These are phyloP conservation scores for Tillandsia leiboldiana DNA, from an alignment of 176 grass and related monocot genomes.

Conservation along the genomic window DNA sequence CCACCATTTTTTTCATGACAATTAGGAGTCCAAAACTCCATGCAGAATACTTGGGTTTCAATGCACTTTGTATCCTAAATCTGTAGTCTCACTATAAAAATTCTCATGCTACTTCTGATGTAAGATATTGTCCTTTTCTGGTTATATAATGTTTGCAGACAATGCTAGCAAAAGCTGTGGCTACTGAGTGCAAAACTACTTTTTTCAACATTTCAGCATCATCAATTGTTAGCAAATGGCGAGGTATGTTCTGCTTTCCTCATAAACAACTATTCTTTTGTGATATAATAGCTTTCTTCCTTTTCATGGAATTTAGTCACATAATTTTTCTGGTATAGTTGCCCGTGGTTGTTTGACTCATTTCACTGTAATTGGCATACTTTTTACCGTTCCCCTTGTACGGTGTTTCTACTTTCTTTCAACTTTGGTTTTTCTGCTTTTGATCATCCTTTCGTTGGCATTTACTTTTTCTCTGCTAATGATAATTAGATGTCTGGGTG, in stretches of 20 bases:
- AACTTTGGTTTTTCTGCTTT: neutral
- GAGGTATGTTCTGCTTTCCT: constrained; percentile 34
- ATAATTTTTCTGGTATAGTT: neutral
- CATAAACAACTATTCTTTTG: neutral
- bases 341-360: neutral
- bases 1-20: neutral
- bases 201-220: constrained; percentile 99
- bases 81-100: neutral
- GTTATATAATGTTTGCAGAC: constrained; percentile 36
- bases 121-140: neutral
- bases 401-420: neutral
- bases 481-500: neutral
- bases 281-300: neutral
- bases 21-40: neutral
- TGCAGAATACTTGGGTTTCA: neutral
- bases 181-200: constrained; percentile 94
- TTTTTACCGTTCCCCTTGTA: neutral
- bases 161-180: constrained; percentile 90
- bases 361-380: neutral
- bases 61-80: neutral
- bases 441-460: neutral
- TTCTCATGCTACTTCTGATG: neutral
- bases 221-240: constrained; percentile 96
- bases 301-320: neutral
- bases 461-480: neutral